Conservation (phyloP, 139 green algal genomes). For the Chlamydomonas schloesseri region DNA sequence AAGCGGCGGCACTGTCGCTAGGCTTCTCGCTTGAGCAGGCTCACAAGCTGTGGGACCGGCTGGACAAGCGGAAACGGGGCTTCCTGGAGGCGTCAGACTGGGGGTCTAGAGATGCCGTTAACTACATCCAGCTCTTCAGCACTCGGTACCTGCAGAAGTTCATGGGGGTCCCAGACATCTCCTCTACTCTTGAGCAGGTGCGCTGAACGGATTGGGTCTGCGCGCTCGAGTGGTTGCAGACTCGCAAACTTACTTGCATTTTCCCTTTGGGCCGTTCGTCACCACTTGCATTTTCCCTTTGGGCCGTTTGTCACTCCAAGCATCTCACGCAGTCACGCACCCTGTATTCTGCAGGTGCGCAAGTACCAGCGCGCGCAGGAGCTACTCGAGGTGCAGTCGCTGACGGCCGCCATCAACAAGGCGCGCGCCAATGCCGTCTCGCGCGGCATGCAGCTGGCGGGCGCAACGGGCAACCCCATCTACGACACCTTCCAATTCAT, state of each 20-base stretch:
- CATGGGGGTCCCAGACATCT: slow-evolving; percentile 55
- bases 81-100: slow-evolving; percentile 50
- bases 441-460: neutral
- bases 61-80: slow-evolving; percentile 41
- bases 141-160: slow-evolving; percentile 53
- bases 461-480: slow-evolving; percentile 43
- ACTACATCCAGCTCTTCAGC: slow-evolving; percentile 48
- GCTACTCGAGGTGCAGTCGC: slow-evolving; percentile 27
- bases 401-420: slow-evolving; percentile 51
- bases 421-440: slow-evolving; percentile 46
- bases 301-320: no score
- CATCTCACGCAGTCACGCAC: neutral
- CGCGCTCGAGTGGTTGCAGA: neutral
- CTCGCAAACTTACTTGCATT: no score
- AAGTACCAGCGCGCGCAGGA: slow-evolving; percentile 43
- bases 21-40: slow-evolving; percentile 54
- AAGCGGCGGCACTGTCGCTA: slow-evolving; percentile 41
- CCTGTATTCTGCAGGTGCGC: slow-evolving; percentile 19
- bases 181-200: slow-evolving; percentile 48
- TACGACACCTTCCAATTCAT: slow-evolving; percentile 58
- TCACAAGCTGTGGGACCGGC: slow-evolving; percentile 47
- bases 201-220: no score
- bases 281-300: no score
- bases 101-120: slow-evolving; percentile 30
- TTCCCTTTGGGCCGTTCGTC: no score